Evolutionary conservation across 495 filamentous ascomycete species (phyloP).

Genomic region (Tetracladium setigerum): DNA sequence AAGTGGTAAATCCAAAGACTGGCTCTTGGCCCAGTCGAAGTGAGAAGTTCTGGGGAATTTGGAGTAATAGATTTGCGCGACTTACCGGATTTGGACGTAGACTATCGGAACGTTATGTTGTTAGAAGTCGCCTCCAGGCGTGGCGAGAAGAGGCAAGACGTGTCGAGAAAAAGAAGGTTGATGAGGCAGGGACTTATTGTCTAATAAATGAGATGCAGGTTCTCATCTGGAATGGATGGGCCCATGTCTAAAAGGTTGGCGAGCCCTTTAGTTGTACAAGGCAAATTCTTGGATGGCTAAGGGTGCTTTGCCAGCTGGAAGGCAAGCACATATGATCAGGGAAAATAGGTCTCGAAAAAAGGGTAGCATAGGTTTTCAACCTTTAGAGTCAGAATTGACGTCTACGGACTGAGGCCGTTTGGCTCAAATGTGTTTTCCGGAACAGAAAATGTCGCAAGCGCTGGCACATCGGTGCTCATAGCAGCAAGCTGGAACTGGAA

Average conservation of each 20-base stretch:
- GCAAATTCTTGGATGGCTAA: too few relatives aligned
- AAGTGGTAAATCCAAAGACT: constrained; percentile 35
- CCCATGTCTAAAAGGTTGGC: constrained; percentile 47
- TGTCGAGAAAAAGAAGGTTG: constrained; percentile 21
- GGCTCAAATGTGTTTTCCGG: too few relatives aligned
- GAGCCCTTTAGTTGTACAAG: too few relatives aligned
- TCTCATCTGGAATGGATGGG: constrained; percentile 66
- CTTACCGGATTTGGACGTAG: constrained; percentile 32
- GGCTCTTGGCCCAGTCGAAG: constrained; percentile 29
- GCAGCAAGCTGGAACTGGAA: too few relatives aligned
- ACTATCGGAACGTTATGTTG: constrained; percentile 26
- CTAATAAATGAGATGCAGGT: constrained; percentile 83
- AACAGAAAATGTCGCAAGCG: too few relatives aligned
- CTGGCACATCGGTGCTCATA: too few relatives aligned
- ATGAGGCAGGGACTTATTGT: constrained; percentile 52
- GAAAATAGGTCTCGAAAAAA: too few relatives aligned
- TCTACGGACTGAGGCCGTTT: too few relatives aligned
- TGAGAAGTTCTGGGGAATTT: constrained; percentile 35
- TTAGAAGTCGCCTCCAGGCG: constrained; percentile 31
- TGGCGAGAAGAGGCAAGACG: constrained; percentile 18
- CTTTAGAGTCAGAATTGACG: too few relatives aligned
- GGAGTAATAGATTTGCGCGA: constrained; percentile 52
- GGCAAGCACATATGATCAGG: too few relatives aligned
- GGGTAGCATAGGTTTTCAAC: too few relatives aligned
- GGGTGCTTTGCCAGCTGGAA: too few relatives aligned